These are phyloP conservation scores for Glaciozyma antarctica DNA, from an alignment of 768 basidiomycete genomes.

Conservation along the genomic window DNA sequence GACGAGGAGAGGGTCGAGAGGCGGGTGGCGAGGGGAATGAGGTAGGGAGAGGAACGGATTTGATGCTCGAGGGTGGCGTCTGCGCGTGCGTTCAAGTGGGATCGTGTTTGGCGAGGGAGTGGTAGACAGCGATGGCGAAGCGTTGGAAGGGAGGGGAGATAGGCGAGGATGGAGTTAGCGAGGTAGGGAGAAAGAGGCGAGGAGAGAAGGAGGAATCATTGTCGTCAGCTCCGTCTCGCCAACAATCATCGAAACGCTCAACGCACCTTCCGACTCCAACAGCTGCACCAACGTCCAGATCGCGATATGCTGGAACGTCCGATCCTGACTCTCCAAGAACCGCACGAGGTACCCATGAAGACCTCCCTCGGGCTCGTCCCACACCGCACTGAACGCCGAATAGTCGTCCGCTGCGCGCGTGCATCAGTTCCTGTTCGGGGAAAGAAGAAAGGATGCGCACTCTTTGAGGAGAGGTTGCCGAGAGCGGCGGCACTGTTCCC, in stretches of 20 bases:
- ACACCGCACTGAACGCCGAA: constrained; percentile 91
- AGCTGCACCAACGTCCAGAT: constrained; percentile 99
- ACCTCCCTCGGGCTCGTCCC: constrained; percentile 96
- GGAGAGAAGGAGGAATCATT: no score
- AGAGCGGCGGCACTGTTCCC: constrained; percentile 97
- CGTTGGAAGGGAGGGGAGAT: background rate
- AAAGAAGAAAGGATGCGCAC: constrained; percentile 42
- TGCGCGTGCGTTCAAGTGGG: background rate
- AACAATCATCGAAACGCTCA: background rate
- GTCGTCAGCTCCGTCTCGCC: background rate
- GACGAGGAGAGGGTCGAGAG: constrained; percentile 57
- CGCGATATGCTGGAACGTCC: constrained; percentile 98
- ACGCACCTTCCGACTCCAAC: constrained; percentile 65
- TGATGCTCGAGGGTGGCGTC: constrained; percentile 22
- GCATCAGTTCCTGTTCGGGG: background rate
- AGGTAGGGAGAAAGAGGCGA: background rate
- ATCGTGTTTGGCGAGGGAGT: no score
- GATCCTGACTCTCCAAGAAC: constrained; percentile 85
- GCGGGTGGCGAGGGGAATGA: constrained; percentile 55
- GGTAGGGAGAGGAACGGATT: constrained; percentile 58
- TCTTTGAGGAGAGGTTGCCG: constrained; percentile 94
- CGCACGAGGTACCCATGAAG: constrained; percentile 89
- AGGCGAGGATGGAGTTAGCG: background rate
- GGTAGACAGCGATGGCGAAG: no score
- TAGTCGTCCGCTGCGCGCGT: constrained; percentile 55